Evolutionary conservation across 2,329 filamentous ascomycete species (phyloP), one percentile per base, ranked within the genome.

Genomic region (Pseudonectria foliicola): DNA sequence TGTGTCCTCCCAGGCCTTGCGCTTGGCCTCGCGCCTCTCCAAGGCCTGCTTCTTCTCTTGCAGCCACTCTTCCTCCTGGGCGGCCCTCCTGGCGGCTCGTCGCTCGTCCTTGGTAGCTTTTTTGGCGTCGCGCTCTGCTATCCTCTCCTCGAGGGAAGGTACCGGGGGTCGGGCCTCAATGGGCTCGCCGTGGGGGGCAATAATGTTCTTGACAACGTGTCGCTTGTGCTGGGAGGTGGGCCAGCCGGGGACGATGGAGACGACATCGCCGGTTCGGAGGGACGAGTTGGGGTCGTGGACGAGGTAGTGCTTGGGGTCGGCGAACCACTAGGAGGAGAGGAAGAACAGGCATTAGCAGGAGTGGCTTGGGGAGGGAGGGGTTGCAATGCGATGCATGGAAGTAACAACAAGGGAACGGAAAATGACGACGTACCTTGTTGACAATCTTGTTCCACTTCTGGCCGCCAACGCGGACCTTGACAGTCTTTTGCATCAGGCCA

Each of bases 271-370:
- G 33, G 74, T 73, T 38, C 79, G 72, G 25, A 88, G 71, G 16
- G 82, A 87, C 48, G 78, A 75, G 58, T 76, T 77, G 18, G 85
- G 85, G 60, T 92, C 85, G 66, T 87, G 82, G 25, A 89, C 84
- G 21, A 90, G 75, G 55, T 82, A 73, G 46, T 77, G 73, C 45
- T 71, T 67, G 14, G 75, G 73, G 29, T 72, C 65, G 51, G 79
- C 73, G 59, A 83, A 89, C 64, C 56, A 63, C 63, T 65, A 72
- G 67, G 79, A 82, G 46, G 24, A n/a, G n/a, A 33, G n/a, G 29
- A 15, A n/a, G n/a, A 16, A 37, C 23, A 10, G 6, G 7, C 10
- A 21, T 44, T 12, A 39, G 31, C n/a, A 21, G 13, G 25, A 6
- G 21, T 7, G 7, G 3, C 8, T 8, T 8, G 5, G 18, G 5